phyloP scores from a whole-genome alignment of 2,329 filamentous ascomycete species.

The Pyrenophora seminiperda region DNA sequence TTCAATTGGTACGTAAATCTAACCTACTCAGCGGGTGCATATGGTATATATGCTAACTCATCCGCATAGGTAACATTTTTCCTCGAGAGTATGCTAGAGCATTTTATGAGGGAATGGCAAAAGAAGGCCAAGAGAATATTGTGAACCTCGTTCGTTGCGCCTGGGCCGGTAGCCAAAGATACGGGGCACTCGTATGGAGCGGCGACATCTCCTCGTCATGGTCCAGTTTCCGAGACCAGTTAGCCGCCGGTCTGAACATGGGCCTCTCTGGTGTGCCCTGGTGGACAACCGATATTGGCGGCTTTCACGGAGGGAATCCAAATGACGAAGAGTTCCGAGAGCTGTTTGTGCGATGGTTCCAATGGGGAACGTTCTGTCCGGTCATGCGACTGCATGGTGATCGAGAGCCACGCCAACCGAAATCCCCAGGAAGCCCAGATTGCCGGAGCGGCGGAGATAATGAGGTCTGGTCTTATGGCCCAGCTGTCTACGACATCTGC shows the following conservation, averaged over 20 bases:
- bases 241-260: conserved; percentile 69
- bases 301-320: conserved; percentile 69
- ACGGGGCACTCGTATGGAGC: conserved; percentile 69
- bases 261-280: conserved; percentile 67
- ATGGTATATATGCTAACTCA: neutral
- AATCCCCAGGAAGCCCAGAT: conserved; percentile 47
- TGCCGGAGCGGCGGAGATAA: conserved; percentile 59
- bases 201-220: conserved; percentile 71
- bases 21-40: neutral
- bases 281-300: conserved; percentile 75
- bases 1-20: conserved; percentile 42
- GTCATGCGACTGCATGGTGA: conserved; percentile 72
- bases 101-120: conserved; percentile 64
- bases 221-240: conserved; percentile 63
- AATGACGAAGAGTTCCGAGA: conserved; percentile 63
- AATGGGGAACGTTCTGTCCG: conserved; percentile 70
- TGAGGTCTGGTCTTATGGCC: conserved; percentile 70
- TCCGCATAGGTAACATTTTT: conserved; percentile 60
- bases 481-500: conserved; percentile 64
- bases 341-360: conserved; percentile 70
- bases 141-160: conserved; percentile 65
- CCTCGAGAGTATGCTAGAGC: conserved; percentile 63
- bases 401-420: conserved; percentile 62
- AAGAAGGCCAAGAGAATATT: conserved; percentile 60
- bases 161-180: conserved; percentile 66